phyloP scores from a whole-genome alignment of 176 grass and related monocot genomes.

The Aegilops speltoides region DNA sequence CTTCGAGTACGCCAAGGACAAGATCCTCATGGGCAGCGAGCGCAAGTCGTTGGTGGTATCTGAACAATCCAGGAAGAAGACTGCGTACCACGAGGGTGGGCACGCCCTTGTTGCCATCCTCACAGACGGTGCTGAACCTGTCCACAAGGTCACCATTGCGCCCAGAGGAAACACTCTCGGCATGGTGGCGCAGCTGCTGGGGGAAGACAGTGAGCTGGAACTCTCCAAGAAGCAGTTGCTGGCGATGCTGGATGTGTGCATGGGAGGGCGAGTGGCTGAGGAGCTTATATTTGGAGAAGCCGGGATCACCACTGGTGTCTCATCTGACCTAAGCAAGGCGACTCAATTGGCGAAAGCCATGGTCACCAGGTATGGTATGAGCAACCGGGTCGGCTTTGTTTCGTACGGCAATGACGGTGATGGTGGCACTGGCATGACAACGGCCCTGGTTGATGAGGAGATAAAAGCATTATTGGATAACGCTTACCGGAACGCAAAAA shows the following conservation, averaged over 20 bases:
- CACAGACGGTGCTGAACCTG: conserved; percentile 51
- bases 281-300: conserved; percentile 68
- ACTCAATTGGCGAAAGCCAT: conserved; percentile 54
- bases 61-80: conserved; percentile 13
- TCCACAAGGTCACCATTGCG: conserved; percentile 59
- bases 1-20: conserved; percentile 57
- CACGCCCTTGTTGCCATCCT: conserved; percentile 25
- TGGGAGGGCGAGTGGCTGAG: conserved; percentile 71
- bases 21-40: conserved; percentile 53
- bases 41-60: not conserved
- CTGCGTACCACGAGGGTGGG: conserved; percentile 18
- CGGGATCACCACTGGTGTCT: conserved; percentile 43
- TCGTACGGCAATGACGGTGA: not conserved
- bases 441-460: not conserved
- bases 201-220: conserved; percentile 36
- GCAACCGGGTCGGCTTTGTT: conserved; percentile 30
- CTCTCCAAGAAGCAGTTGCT: conserved; percentile 58
- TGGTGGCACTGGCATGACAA: not conserved
- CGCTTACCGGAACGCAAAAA: not conserved
- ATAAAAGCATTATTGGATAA: not conserved
- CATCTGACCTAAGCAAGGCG: conserved; percentile 42
- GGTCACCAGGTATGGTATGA: conserved; percentile 72
- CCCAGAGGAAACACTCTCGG: conserved; percentile 53
- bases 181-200: conserved; percentile 44
- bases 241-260: conserved; percentile 54